phyloP scores from a whole-genome alignment of 495 filamentous ascomycete species.

The Trichoderma asperelloides region DNA sequence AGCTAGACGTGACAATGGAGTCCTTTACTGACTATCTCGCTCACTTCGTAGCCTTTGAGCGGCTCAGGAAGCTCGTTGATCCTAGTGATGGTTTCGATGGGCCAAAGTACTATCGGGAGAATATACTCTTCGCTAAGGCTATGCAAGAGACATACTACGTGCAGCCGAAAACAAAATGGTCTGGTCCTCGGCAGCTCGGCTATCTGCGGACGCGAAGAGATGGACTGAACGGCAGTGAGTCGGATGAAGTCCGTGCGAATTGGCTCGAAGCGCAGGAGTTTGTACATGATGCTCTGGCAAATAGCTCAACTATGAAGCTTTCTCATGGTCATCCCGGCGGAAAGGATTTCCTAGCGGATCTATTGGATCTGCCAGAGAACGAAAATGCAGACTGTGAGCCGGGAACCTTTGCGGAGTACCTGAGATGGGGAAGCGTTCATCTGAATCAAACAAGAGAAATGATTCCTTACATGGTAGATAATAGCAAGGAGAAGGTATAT shows the following conservation, averaged over 20 bases:
- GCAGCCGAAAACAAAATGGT: conserved; percentile 18
- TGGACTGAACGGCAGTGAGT: conserved; percentile 7
- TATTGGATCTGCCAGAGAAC: too few relatives aligned
- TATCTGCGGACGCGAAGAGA: conserved; percentile 12
- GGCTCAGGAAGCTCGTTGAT: conserved; percentile 22
- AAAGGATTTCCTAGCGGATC: too few relatives aligned
- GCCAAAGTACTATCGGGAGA: conserved; percentile 20
- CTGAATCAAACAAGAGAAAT: too few relatives aligned
- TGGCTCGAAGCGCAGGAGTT: conserved; percentile 16
- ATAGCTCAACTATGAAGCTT: conserved; percentile 24
- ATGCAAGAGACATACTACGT: conserved; percentile 20
- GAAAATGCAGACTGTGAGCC: too few relatives aligned
- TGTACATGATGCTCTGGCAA: conserved; percentile 20
- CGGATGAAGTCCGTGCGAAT: conserved; percentile 13
- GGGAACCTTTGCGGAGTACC: too few relatives aligned
- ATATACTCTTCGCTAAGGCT: conserved; percentile 17
- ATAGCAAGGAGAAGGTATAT: too few relatives aligned
- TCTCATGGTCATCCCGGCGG: conserved; percentile 18
- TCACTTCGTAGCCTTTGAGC: conserved; percentile 21
- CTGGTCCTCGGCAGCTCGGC: conserved; percentile 21
- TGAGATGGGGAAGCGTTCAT: too few relatives aligned
- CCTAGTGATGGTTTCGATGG: conserved; percentile 23
- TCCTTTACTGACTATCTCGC: conserved; percentile 23
- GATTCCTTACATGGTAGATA: too few relatives aligned
- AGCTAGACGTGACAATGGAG: conserved; percentile 17